Evolutionary conservation across 805 yeast genomes (phyloP).

Genomic region (Pichia exigua): DNA sequence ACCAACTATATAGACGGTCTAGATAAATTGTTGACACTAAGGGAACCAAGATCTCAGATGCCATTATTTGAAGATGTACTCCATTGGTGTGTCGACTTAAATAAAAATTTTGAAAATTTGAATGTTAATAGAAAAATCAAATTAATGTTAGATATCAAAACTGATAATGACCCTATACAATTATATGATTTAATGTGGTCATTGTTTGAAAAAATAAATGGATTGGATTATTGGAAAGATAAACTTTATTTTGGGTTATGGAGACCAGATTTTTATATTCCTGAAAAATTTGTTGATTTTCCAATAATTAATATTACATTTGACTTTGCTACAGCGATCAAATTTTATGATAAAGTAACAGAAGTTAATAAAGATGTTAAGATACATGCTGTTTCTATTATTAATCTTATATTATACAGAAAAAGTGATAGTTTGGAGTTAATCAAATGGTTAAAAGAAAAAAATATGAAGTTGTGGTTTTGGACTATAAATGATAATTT

Average conservation of each 20-base stretch:
- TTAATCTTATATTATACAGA: constrained; percentile 18
- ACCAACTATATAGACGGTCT: constrained; percentile 23
- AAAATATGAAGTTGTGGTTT: constrained; percentile 26
- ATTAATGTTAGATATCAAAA: constrained; percentile 33
- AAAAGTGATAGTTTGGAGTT: constrained; percentile 14
- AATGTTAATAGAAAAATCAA: constrained; percentile 31
- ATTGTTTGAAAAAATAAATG: constrained; percentile 16
- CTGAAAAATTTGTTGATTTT: constrained; percentile 21
- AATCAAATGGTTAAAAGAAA: constrained; percentile 11
- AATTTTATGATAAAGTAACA: constrained; percentile 17
- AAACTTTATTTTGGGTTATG: constrained; percentile 33
- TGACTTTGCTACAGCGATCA: constrained; percentile 17
- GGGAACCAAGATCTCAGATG: constrained; percentile 28
- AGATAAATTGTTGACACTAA: constrained; percentile 22
- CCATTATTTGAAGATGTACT: constrained; percentile 27
- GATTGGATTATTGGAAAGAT: constrained; percentile 26
- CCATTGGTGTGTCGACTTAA: constrained; percentile 25
- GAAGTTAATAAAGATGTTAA: constrained; percentile 12
- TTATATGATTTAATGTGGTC: constrained; percentile 22
- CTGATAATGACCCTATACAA: constrained; percentile 24
- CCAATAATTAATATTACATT: constrained; percentile 27
- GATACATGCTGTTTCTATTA: constrained; percentile 19
- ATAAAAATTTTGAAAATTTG: constrained; percentile 31
- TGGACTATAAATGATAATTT: constrained; percentile 30
- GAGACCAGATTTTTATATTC: constrained; percentile 24